Evolutionary conservation across 2,329 filamentous ascomycete genomes (phyloP).

Genomic region (Lasiodiplodia theobromae): DNA sequence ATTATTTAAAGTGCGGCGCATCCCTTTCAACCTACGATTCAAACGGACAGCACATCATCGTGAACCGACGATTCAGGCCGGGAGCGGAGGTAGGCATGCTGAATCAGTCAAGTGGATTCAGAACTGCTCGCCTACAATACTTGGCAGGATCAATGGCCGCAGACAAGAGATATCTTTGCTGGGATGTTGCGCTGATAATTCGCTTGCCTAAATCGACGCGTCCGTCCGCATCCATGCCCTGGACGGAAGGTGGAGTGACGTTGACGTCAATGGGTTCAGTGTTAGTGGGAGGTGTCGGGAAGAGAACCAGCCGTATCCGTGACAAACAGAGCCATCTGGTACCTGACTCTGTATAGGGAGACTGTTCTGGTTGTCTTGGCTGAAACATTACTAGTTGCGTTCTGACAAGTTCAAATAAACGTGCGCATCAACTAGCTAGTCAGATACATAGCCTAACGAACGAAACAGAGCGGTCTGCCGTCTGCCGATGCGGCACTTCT

Average conservation of each 20-base stretch:
- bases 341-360: not conserved
- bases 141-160: constrained; percentile 1
- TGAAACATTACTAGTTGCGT: constrained; percentile 1
- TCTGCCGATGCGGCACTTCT: not conserved
- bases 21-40: not conserved
- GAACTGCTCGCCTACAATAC: constrained; percentile 3
- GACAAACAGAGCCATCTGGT: not conserved
- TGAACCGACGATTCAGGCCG: not conserved
- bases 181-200: not conserved
- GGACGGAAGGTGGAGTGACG: not conserved
- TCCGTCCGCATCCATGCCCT: not conserved
- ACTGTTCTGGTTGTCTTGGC: not conserved
- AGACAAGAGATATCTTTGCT: constrained; percentile 6
- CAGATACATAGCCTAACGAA: not conserved
- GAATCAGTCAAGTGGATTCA: constrained; percentile 10
- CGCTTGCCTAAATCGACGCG: not conserved
- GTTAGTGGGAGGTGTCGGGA: not conserved
- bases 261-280: not conserved
- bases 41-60: not conserved
- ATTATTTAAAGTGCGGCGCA: not conserved
- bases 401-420: not conserved
- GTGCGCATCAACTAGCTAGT: constrained; percentile 4
- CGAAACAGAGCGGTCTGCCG: not conserved
- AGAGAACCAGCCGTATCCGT: not conserved
- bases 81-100: not conserved